Evolutionary conservation across 2,329 filamentous ascomycete species (phyloP).

Genomic region (Fusarium nisikadoi): DNA sequence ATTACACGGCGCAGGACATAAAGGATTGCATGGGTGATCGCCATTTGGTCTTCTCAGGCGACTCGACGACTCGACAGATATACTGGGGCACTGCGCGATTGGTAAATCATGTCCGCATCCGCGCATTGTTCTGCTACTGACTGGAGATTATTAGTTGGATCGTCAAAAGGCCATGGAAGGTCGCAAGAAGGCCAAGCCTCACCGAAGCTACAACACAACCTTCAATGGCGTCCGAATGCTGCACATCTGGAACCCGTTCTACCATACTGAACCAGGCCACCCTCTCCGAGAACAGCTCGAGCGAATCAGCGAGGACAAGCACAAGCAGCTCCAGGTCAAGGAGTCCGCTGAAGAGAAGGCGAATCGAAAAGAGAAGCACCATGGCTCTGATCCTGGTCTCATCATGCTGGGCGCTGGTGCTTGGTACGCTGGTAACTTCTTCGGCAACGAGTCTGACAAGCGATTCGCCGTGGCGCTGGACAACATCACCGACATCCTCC

Average conservation of each 20-base stretch:
- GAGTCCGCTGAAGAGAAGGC: not conserved
- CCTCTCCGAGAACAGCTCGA: conserved; percentile 38
- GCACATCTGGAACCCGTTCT: conserved; percentile 72
- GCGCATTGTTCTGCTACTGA: not conserved
- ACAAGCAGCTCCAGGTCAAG: not conserved
- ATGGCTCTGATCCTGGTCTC: conserved; percentile 34
- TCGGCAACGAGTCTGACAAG: conserved; percentile 15
- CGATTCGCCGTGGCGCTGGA: conserved; percentile 35
- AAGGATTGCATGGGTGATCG: conserved; percentile 61
- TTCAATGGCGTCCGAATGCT: conserved; percentile 59
- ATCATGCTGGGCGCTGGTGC: conserved; percentile 43
- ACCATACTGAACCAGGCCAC: conserved; percentile 55
- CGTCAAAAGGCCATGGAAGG: conserved; percentile 28
- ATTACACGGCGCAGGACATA: conserved; percentile 64
- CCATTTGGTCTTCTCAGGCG: conserved; percentile 69
- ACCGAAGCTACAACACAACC: conserved; percentile 49
- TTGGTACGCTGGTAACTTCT: conserved; percentile 37
- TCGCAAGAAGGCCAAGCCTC: conserved; percentile 9
- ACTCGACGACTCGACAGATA: conserved; percentile 68
- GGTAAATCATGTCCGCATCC: conserved; percentile 26
- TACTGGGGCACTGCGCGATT: conserved; percentile 64
- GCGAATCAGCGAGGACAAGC: conserved; percentile 36
- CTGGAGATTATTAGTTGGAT: conserved; percentile 30
- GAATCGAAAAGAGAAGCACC: conserved; percentile 11
- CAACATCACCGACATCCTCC: conserved; percentile 40